These are phyloP conservation scores for Pulveroboletus sp. DNA, from an alignment of 768 basidiomycete genomes.

Conservation along the genomic window DNA sequence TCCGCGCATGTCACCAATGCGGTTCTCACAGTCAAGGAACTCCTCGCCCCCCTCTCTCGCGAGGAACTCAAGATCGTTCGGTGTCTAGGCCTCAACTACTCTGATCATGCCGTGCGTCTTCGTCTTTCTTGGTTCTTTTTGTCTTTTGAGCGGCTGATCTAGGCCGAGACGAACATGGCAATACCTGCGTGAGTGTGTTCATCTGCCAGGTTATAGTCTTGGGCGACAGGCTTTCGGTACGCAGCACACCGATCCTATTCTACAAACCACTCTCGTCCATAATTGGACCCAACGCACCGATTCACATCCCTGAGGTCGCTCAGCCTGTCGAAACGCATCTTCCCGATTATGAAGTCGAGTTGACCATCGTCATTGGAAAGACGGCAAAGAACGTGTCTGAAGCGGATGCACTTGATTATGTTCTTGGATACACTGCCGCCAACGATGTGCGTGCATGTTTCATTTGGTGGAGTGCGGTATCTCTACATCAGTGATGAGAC, in stretches of 20 bases:
- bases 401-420: slow-evolving; percentile 79
- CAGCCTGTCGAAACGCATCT: slow-evolving; percentile 70
- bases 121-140: neutral
- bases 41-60: slow-evolving; percentile 66
- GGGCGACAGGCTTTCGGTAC: neutral
- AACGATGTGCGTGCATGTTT: slow-evolving; percentile 57
- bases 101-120: slow-evolving; percentile 69
- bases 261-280: slow-evolving; percentile 73
- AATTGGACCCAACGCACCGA: slow-evolving; percentile 65
- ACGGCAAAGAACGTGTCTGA: slow-evolving; percentile 77
- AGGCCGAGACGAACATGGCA: slow-evolving; percentile 67
- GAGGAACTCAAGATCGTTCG: slow-evolving; percentile 69
- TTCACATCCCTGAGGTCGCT: slow-evolving; percentile 62
- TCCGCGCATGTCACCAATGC: slow-evolving; percentile 60
- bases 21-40: slow-evolving; percentile 65
- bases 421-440: slow-evolving; percentile 77
- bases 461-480: too few relatives aligned
- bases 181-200: slow-evolving; percentile 54
- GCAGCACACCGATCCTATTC: slow-evolving; percentile 70
- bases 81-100: slow-evolving; percentile 79
- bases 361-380: slow-evolving; percentile 82
- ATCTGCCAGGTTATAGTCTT: too few relatives aligned
- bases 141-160: neutral
- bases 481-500: neutral
- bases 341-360: slow-evolving; percentile 81